Percentiles rank a stretch among this genome's conserved stretches.
phyloP scores from a whole-genome alignment of 371 early-diverging fungal species.

The Actinomucor elegans region DNA sequence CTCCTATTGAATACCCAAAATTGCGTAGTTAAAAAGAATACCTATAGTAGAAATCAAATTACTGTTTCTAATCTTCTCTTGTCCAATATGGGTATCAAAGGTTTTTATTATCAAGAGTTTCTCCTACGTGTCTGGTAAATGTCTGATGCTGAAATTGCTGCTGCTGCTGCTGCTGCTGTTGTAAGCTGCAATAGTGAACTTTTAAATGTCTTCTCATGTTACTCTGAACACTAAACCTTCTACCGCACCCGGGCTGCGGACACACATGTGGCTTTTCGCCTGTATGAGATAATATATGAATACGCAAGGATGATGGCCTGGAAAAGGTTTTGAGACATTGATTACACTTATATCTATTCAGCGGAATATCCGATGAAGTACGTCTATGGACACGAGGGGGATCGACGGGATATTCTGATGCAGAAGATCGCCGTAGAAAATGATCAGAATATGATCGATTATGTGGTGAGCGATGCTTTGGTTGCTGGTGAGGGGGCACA shows the following conservation, averaged over 20 bases:
- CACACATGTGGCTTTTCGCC: slow-evolving; percentile 76
- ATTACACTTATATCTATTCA: slow-evolving; percentile 60
- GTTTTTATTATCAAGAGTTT: no score
- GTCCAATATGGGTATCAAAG: no score
- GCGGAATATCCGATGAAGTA: background rate
- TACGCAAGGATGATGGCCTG: slow-evolving; percentile 69
- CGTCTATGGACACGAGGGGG: slow-evolving; percentile 8
- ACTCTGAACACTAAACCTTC: slow-evolving; percentile 71
- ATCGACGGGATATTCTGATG: slow-evolving; percentile 7
- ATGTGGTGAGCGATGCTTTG: slow-evolving; percentile 1
- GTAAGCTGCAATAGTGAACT: slow-evolving; percentile 25
- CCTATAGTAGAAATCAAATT: no score
- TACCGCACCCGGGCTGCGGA: slow-evolving; percentile 50
- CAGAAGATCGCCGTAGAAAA: slow-evolving; percentile 9
- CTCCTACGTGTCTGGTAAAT: background rate
- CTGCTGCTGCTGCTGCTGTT: background rate
- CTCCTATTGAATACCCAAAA: no score
- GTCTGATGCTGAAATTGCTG: slow-evolving; percentile 1
- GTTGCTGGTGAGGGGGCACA: background rate
- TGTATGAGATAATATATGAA: slow-evolving; percentile 73
- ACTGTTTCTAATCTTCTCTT: no score
- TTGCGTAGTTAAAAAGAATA: no score
- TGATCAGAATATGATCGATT: slow-evolving; percentile 17
- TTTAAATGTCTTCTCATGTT: slow-evolving; percentile 73
- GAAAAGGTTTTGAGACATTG: slow-evolving; percentile 71